Evolutionary conservation across 805 yeast genomes (phyloP).

Genomic region (Cyberlindnera subsufficiens): DNA sequence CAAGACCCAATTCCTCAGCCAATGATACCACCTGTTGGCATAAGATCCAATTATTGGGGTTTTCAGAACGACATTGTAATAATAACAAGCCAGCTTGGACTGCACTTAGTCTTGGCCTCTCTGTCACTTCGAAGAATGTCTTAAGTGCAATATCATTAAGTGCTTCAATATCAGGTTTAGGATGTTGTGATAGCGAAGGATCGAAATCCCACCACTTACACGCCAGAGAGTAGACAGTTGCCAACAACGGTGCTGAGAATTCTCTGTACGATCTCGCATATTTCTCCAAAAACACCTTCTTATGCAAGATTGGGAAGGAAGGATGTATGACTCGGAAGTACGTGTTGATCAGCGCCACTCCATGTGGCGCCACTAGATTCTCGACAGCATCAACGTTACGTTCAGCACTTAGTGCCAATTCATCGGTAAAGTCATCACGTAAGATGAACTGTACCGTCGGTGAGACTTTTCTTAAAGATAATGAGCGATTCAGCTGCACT

Average conservation of each 20-base stretch:
- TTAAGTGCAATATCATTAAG: conserved; percentile 62
- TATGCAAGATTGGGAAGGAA: conserved; percentile 85
- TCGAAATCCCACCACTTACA: conserved; percentile 86
- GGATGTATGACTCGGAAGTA: conserved; percentile 88
- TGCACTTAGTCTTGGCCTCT: conserved; percentile 84
- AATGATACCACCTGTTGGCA: conserved; percentile 83
- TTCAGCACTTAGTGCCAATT: conserved; percentile 61
- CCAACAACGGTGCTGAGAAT: conserved; percentile 83
- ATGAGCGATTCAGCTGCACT: conserved; percentile 60
- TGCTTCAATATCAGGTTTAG: conserved; percentile 72
- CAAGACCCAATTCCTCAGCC: conserved; percentile 87
- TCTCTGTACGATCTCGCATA: conserved; percentile 88
- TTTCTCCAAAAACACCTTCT: conserved; percentile 85
- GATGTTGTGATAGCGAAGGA: conserved; percentile 64
- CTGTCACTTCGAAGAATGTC: conserved; percentile 65
- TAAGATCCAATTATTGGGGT: conserved; percentile 77
- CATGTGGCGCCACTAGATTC: conserved; percentile 85
- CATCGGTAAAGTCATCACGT: conserved; percentile 74
- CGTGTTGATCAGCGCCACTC: conserved; percentile 70
- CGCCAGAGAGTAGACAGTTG: conserved; percentile 85
- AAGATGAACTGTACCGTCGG: conserved; percentile 69
- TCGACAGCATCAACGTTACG: conserved; percentile 81
- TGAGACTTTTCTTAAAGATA: conserved; percentile 75
- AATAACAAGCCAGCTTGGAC: conserved; percentile 84
- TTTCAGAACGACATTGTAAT: conserved; percentile 49